Conservation (phyloP, 305 asterid species). For the Rubia tinctorum region DNA sequence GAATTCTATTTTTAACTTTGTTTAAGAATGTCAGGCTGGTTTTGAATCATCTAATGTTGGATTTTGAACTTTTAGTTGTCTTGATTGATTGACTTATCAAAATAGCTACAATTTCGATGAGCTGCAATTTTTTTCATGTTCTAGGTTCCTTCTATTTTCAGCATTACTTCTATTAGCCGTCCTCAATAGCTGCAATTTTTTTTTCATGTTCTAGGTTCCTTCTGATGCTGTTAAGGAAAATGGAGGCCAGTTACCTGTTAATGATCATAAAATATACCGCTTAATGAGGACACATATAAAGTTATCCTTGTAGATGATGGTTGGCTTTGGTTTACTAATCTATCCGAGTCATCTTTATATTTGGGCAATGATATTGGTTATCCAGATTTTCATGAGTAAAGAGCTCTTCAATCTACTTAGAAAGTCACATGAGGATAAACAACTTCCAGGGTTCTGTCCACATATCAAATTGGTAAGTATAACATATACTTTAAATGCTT, state of each 20-base stretch:
- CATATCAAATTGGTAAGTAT: constrained; percentile 70
- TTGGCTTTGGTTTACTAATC: constrained; percentile 51
- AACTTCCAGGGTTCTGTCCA: constrained; percentile 85
- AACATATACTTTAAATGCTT: background rate
- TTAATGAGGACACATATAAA: constrained; percentile 70
- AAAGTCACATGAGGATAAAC: constrained; percentile 58
- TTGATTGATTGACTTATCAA: too few species aligned
- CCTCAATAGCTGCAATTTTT: too few species aligned
- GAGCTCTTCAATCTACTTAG: constrained; percentile 68
- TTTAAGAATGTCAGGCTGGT: too few species aligned
- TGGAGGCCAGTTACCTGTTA: constrained; percentile 49
- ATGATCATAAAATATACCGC: constrained; percentile 69
- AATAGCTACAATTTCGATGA: too few species aligned
- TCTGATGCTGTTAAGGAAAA: constrained; percentile 46
- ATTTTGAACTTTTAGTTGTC: too few species aligned
- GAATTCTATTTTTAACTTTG: too few species aligned
- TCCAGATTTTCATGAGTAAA: constrained; percentile 71
- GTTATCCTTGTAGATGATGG: constrained; percentile 86
- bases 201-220: constrained; percentile 45
- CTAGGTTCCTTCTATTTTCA: too few species aligned
- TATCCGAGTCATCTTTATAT: constrained; percentile 93
- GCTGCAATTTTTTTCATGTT: too few species aligned
- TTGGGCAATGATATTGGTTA: constrained; percentile 71
- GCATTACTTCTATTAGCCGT: too few species aligned
- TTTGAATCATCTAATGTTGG: too few species aligned